Conservation (phyloP, 257 asterid genomes). For the Solanum virginianum region DNA sequence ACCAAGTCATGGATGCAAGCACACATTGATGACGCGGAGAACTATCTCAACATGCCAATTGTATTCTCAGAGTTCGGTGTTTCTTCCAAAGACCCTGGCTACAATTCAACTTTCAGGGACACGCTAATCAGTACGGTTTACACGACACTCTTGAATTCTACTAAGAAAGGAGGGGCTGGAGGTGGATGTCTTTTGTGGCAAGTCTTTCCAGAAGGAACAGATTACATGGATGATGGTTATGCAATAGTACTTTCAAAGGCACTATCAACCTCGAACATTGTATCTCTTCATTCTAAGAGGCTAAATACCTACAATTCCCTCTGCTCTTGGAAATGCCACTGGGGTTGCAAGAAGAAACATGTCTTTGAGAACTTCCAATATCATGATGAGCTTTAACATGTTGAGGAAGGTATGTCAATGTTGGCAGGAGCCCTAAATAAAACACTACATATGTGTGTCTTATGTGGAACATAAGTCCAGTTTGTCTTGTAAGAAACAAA, state of each 20-base stretch:
- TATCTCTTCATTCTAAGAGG: slow-evolving; percentile 60
- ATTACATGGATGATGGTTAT: slow-evolving; percentile 90
- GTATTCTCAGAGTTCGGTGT: slow-evolving; percentile 76
- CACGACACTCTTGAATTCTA: slow-evolving; percentile 45
- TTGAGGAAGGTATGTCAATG: background rate
- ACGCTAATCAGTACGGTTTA: slow-evolving; percentile 47
- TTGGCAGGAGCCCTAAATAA: background rate
- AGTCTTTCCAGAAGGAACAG: slow-evolving; percentile 82
- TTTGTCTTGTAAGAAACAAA: background rate
- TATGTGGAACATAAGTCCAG: background rate
- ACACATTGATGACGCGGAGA: slow-evolving; percentile 78
- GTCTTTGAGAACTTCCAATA: slow-evolving; percentile 9
- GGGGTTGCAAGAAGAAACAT: slow-evolving; percentile 85
- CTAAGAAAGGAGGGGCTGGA: slow-evolving; percentile 66
- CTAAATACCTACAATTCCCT: slow-evolving; percentile 43
- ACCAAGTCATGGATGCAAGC: slow-evolving; percentile 86
- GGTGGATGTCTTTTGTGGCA: slow-evolving; percentile 86
- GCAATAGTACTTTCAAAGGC: slow-evolving; percentile 67
- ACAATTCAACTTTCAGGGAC: slow-evolving; percentile 46
- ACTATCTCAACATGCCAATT: slow-evolving; percentile 66
- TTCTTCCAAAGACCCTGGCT: slow-evolving; percentile 61
- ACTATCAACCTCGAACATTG: slow-evolving; percentile 34
- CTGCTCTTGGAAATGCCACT: slow-evolving; percentile 62
- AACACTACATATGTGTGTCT: background rate
- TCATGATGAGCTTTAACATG: slow-evolving; percentile 45